phyloP scores from a whole-genome alignment of 495 filamentous ascomycete species.

The Letharia lupina region DNA sequence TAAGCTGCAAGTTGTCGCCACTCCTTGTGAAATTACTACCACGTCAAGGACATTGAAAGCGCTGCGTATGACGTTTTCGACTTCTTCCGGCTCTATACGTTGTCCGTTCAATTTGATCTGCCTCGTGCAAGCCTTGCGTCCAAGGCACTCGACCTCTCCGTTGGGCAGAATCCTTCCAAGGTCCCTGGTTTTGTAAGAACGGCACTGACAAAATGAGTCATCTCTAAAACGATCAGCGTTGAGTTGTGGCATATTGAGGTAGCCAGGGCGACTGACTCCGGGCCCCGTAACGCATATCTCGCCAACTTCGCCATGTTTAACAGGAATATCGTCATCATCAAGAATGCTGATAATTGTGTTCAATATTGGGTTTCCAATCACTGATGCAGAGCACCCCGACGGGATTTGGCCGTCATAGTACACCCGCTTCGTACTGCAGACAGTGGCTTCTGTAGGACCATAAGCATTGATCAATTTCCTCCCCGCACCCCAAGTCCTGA shows the following conservation, averaged over 20 bases:
- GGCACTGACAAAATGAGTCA: background rate
- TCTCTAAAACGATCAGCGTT: conserved; percentile 2
- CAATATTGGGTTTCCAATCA: conserved; percentile 7
- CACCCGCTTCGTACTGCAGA: conserved; percentile 13
- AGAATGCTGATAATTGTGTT: conserved; percentile 6
- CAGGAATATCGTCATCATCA: background rate
- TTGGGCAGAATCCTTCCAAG: background rate
- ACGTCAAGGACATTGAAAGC: background rate
- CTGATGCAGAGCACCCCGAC: conserved; percentile 1
- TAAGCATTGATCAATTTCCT: conserved; percentile 29
- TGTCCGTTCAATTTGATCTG: background rate
- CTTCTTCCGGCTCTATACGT: background rate
- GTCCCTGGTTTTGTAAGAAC: conserved; percentile 4
- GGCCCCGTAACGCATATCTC: conserved; percentile 1
- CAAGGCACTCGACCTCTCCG: conserved; percentile 5
- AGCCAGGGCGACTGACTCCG: background rate
- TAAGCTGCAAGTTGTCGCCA: background rate
- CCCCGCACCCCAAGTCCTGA: conserved; percentile 26
- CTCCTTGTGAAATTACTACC: background rate
- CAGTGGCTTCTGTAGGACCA: conserved; percentile 29
- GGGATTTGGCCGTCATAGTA: conserved; percentile 9
- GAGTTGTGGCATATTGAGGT: conserved; percentile 5
- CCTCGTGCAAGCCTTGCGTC: background rate
- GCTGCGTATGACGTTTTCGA: background rate
- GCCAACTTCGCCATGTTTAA: background rate